Percentiles rank a stretch among this genome's conserved stretches.
Conservation (phyloP, 441 rosid species). For the Lepidium campestre region DNA sequence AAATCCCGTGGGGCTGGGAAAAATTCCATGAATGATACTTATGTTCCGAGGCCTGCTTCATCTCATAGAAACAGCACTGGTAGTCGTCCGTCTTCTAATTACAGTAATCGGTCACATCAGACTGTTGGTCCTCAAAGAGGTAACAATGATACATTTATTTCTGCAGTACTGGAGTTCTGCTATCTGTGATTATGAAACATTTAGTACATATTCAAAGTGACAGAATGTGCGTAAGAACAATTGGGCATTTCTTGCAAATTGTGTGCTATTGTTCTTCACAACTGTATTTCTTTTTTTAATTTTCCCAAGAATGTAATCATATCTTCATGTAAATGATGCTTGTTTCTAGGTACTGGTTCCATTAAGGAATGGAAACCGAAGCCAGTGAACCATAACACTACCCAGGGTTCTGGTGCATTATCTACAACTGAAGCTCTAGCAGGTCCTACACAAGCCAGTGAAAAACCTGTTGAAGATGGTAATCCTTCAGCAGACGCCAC, state of each 20-base stretch:
- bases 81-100: conserved; percentile 75
- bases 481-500: conserved; percentile 54
- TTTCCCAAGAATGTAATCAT: conserved; percentile 3
- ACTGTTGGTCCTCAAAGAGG: conserved; percentile 65
- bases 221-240: not conserved
- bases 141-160: conserved; percentile 18
- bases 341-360: conserved; percentile 46
- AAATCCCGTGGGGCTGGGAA: conserved; percentile 59
- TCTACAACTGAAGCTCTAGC: conserved; percentile 45
- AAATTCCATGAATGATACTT: conserved; percentile 42
- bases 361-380: conserved; percentile 94
- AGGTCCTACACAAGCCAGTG: conserved; percentile 41
- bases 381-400: conserved; percentile 44
- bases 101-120: conserved; percentile 65
- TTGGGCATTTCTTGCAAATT: not conserved
- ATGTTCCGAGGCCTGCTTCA: conserved; percentile 46
- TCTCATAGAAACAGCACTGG: conserved; percentile 50
- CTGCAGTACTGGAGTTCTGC: not conserved
- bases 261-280: not conserved
- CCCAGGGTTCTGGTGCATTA: conserved; percentile 47
- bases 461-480: conserved; percentile 34
- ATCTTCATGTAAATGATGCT: conserved; percentile 11
- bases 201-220: not conserved
- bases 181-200: not conserved
- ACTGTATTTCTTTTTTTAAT: not conserved